Base-by-base conservation (phyloP, 495 filamentous ascomycete genomes). In the Penicillium bovifimosum region DNA sequence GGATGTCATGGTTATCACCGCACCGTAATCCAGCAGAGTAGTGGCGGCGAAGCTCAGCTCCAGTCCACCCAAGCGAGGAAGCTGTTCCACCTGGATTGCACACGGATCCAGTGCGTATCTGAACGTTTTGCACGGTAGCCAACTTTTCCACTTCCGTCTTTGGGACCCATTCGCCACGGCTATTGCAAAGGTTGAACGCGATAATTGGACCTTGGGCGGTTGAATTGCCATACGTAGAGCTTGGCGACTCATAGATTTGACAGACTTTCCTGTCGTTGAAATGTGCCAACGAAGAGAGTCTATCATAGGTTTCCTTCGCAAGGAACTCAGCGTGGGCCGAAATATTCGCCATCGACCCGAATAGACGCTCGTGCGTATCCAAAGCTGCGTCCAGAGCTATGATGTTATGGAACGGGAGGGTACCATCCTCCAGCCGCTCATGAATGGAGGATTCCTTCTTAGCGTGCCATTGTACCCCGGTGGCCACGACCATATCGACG, bases 51-150 rank as follows among this genome's bases (percentile, higher is more conserved):
- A 96, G 85, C 64, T 96, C 89, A 76, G 83, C 83, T 3, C 86
- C 81, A 43, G 83, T 77, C 50, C 95, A 78, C 1, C 77, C 76
- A 16, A 96, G 77, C 27, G 78, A 79, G 0, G 69, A 60, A 14
- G 90, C 84, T 41, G 95, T 81, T 9, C 92, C 90, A 7, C 91
- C 92, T 0, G 92, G 92, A 56, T 96, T 96, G 71, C 92, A 97
- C 31, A 95, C 76, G 0, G 90, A 87, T 7, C 92, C 92, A 6
- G 88, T 91, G 3, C 92, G 77, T 8, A 96, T 65, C 58, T 96
- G 88, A 41, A 96, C 85, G 27, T 81, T 78, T 56, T 87, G 87
- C 1, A 93, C 72, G 11, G 81, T 76, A 0, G 91, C 88, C 2
- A 96, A 73, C 59, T 87, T 88, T 62, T 96, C 91, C 5, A 96